These are phyloP conservation scores for Chrysoporthe austroafricana DNA, from an alignment of 2,329 filamentous ascomycete genomes.

Conservation along the genomic window DNA sequence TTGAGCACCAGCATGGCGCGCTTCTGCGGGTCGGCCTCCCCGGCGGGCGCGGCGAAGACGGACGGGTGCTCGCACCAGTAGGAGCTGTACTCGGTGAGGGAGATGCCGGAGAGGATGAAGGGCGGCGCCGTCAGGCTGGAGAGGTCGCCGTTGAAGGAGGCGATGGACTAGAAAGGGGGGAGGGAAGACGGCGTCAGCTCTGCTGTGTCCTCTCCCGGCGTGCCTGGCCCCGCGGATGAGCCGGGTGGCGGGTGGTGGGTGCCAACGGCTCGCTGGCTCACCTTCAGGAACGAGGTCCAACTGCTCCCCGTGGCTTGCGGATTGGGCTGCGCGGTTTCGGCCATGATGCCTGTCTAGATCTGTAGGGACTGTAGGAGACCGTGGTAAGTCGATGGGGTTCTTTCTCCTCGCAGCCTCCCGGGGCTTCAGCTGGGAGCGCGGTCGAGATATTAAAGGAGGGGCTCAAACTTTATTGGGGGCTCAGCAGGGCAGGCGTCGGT, in stretches of 20 bases:
- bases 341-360: conserved; percentile 18
- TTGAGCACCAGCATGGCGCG: conserved; percentile 86
- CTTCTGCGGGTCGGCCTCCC: conserved; percentile 78
- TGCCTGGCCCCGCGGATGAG: no score
- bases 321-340: conserved; percentile 31
- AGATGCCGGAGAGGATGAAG: conserved; percentile 79
- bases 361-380: neutral
- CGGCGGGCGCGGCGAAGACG: conserved; percentile 80
- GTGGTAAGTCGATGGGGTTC: neutral
- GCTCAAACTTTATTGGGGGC: conserved; percentile 13
- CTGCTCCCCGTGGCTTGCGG: conserved; percentile 47
- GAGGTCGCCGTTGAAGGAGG: conserved; percentile 81
- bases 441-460: neutral
- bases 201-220: no score
- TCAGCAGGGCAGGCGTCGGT: conserved; percentile 20
- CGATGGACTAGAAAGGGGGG: conserved; percentile 62
- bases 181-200: conserved; percentile 1
- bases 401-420: neutral
- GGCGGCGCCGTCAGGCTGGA: conserved; percentile 80
- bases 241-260: no score
- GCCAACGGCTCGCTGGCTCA: conserved; percentile 33
- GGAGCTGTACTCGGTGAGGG: conserved; percentile 77
- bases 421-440: neutral
- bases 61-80: conserved; percentile 82
- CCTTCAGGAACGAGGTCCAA: conserved; percentile 59